Evolutionary conservation across 2,329 filamentous ascomycete species (phyloP), one percentile per base, ranked within the genome.

Genomic region (Aspergillus floridensis): DNA sequence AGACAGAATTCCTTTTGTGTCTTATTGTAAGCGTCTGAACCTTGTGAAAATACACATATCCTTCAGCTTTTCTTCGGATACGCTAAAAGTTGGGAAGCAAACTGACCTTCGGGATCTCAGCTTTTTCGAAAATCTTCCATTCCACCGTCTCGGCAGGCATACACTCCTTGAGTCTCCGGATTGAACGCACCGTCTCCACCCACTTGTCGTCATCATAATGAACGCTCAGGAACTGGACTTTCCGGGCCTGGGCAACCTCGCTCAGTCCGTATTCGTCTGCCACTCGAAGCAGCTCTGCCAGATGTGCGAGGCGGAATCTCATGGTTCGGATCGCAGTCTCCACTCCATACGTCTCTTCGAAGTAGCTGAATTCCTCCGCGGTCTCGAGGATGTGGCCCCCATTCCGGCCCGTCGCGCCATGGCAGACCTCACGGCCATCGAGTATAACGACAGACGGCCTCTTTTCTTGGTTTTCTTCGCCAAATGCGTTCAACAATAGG

Each of bases 341-440:
- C 0, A 56, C 44, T 0, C 70, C 70, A 35, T 64, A 60, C 0
- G 3, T 8, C 19, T 62, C 63, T 4, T 61, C 65, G 0, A 68
- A 50, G 3, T 66, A 64, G 4, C 52, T 19, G 38, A 67, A 73
- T 4, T 67, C 65, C 32, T 72, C 68, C 4, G 57, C 68, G 7
- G 69, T 66, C 11, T 70, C 65, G 1, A 72, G 54, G 11, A 75
- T 71, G 32, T 74, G 72, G 0, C 70, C 72, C 0, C 72, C 72
- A 56, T 75, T 75, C 3, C 72, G 70, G 1, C 72, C 72, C 0
- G 72, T 75, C 1, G 72, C 72, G 12, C 72, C 72, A 12, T 64
- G 69, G 49, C 72, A 75, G 12, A 71, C 52, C 22, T 65, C 63
- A 16, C 72, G 70, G 0, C 72, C 70, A 57, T 75, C 72, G 1